These are phyloP conservation scores for Claviceps quebecensis DNA, from an alignment of 2,329 filamentous ascomycete genomes.

Conservation along the genomic window DNA sequence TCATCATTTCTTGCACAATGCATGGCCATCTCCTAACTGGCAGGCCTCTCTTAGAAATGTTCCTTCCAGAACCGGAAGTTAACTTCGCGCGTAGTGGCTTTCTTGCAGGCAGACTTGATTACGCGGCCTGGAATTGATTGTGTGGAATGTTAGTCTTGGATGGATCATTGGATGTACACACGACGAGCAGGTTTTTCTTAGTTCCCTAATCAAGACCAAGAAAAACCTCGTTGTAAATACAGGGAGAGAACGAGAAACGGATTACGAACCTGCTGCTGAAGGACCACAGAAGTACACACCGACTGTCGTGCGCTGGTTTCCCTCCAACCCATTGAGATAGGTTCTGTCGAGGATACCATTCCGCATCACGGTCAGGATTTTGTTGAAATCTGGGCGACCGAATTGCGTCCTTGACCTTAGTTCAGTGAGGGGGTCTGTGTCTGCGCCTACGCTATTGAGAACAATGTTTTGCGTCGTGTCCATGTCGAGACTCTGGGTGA, in stretches of 20 bases:
- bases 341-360: conserved; percentile 74
- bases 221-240: background rate
- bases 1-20: background rate
- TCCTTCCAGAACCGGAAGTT: conserved; percentile 99
- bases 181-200: too few relatives aligned
- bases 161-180: too few relatives aligned
- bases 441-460: conserved; percentile 81
- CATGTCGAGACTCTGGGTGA: conserved; percentile 82
- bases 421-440: conserved; percentile 83
- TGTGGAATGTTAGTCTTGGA: background rate
- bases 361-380: conserved; percentile 71
- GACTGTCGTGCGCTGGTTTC: conserved; percentile 64
- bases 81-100: conserved; percentile 61
- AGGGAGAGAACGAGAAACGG: too few relatives aligned
- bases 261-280: conserved; percentile 44
- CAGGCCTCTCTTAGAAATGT: conserved; percentile 44
- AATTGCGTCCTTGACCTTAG: conserved; percentile 85
- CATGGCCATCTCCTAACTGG: background rate
- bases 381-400: conserved; percentile 76
- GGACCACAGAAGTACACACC: conserved; percentile 98
- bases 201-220: background rate
- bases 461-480: conserved; percentile 96
- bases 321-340: conserved; percentile 73
- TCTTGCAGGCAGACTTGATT: conserved; percentile 69
- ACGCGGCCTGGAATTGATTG: conserved; percentile 46